These are phyloP conservation scores for Candida buenavistaensis DNA, from an alignment of 1,139 yeast genomes.

Conservation along the genomic window DNA sequence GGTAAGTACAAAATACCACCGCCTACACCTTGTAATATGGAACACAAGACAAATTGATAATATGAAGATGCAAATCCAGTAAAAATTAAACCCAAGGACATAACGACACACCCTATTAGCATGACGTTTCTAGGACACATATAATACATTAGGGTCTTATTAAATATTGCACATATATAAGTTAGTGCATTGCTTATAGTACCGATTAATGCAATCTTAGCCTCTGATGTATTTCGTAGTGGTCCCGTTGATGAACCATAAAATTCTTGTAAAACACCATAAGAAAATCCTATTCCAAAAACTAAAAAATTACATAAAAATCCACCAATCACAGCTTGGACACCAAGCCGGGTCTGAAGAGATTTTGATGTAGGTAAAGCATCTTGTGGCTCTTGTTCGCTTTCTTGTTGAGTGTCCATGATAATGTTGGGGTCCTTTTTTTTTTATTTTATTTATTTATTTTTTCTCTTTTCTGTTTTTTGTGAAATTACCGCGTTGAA, in stretches of 20 bases:
- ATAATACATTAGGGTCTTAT: conserved; percentile 20
- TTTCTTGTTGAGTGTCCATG: no score
- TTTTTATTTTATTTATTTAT: no score
- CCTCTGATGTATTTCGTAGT: conserved; percentile 18
- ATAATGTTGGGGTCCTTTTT: no score
- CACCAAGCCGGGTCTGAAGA: no score
- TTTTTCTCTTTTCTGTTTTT: no score
- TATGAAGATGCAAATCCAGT: conserved; percentile 24
- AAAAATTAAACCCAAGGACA: conserved; percentile 27
- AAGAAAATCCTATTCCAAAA: conserved; percentile 34
- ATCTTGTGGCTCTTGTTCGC: no score
- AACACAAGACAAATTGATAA: conserved; percentile 26
- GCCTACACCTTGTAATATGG: conserved; percentile 40
- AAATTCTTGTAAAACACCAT: conserved; percentile 36
- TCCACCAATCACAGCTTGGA: conserved; percentile 23
- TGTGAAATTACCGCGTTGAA: no score
- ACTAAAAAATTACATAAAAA: conserved; percentile 33
- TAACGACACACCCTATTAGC: conserved; percentile 25
- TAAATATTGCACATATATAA: conserved; percentile 26
- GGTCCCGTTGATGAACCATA: conserved; percentile 30
- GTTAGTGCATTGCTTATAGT: conserved; percentile 28
- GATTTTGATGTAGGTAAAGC: background rate
- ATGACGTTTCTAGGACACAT: conserved; percentile 22
- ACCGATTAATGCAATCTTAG: conserved; percentile 33
- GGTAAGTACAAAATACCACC: conserved; percentile 37